phyloP scores from a whole-genome alignment of 1,284 basidiomycete species.

The Sphaerobolus stellatus region DNA sequence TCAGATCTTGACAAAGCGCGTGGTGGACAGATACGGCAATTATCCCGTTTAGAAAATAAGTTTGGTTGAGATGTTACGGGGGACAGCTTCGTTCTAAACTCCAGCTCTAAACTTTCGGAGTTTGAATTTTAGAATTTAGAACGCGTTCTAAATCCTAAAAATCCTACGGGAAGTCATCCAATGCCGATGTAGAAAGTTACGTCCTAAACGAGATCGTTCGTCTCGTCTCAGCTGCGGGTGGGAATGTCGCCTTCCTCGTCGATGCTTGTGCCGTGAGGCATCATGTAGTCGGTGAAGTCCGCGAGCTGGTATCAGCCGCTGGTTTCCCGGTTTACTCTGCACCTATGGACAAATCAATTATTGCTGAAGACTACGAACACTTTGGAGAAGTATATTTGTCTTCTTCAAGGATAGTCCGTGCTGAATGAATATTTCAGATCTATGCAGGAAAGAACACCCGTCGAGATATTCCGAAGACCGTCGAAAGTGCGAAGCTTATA shows the following conservation, averaged over 20 bases:
- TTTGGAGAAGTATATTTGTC: slow-evolving; percentile 77
- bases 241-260: slow-evolving; percentile 74
- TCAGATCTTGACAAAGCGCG: too few relatives aligned
- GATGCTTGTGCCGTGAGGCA: slow-evolving; percentile 89
- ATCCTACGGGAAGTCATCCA: too few relatives aligned
- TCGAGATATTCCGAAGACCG: slow-evolving; percentile 68
- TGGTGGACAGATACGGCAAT: too few relatives aligned
- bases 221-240: slow-evolving; percentile 58
- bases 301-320: slow-evolving; percentile 68
- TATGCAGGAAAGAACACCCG: slow-evolving; percentile 81
- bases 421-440: slow-evolving; percentile 46
- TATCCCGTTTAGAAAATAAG: too few relatives aligned
- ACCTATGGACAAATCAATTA: slow-evolving; percentile 87
- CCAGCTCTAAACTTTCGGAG: too few relatives aligned
- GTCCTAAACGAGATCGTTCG: slow-evolving; percentile 74
- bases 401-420: slow-evolving; percentile 3
- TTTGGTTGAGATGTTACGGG: too few relatives aligned
- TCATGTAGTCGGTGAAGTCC: slow-evolving; percentile 65
- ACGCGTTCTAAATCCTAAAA: too few relatives aligned
- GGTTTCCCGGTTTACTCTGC: slow-evolving; percentile 78
- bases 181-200: slow-evolving; percentile 60
- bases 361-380: slow-evolving; percentile 78
- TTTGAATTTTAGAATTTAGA: too few relatives aligned
- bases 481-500: slow-evolving; percentile 83
- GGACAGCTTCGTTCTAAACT: too few relatives aligned